Evolutionary conservation across 106 monocot genomes (phyloP).

Genomic region (Acorus gramineus): DNA sequence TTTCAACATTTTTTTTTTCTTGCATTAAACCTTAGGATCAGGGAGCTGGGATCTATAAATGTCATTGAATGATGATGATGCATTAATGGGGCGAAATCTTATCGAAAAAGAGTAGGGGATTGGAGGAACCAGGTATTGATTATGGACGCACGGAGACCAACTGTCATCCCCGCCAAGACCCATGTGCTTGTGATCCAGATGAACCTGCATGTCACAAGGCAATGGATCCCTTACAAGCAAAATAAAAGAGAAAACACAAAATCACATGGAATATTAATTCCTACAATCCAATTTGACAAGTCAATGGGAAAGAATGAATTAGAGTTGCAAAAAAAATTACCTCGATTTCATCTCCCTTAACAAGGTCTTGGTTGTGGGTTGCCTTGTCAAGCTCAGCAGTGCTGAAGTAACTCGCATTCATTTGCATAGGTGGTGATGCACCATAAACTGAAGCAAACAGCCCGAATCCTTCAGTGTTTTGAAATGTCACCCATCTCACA

Average conservation of each 20-base stretch:
- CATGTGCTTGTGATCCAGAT: conserved; percentile 98
- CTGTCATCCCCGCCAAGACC: conserved; percentile 93
- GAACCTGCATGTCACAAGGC: conserved; percentile 41
- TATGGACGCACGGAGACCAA: conserved; percentile 81
- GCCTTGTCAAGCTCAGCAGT: conserved; percentile 69
- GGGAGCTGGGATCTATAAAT: conserved; percentile 59
- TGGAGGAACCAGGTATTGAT: conserved; percentile 67
- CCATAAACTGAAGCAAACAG: conserved; percentile 72
- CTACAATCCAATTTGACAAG: neutral
- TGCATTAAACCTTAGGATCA: no score
- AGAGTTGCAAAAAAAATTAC: conserved; percentile 21
- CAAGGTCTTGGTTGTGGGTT: conserved; percentile 72
- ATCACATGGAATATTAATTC: no score
- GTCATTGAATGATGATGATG: conserved; percentile 47
- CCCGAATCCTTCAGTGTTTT: conserved; percentile 40
- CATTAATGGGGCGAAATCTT: conserved; percentile 48
- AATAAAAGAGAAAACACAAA: neutral
- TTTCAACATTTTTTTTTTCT: no score
- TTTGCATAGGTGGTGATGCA: conserved; percentile 70
- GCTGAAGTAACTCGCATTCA: conserved; percentile 82
- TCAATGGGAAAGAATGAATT: neutral
- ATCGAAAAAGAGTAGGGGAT: conserved; percentile 57
- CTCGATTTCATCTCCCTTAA: conserved; percentile 78
- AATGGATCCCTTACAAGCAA: neutral
- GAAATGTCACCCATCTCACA: conserved; percentile 77